These are phyloP conservation scores for Mycosphaerella arachidis DNA, from an alignment of 2,329 filamentous ascomycete species.

Conservation along the genomic window DNA sequence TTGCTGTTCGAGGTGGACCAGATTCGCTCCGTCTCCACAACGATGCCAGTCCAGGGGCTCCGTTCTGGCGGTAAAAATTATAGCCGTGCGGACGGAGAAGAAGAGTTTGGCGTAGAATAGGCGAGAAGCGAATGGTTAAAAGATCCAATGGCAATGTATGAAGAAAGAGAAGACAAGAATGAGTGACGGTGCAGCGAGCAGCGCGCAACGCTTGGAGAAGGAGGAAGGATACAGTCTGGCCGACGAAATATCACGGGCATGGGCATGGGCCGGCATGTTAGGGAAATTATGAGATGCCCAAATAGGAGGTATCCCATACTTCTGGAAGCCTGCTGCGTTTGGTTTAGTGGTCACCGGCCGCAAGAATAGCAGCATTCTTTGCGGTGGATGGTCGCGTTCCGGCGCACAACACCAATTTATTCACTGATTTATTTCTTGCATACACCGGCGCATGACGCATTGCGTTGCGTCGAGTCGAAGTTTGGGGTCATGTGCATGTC, in stretches of 20 bases:
- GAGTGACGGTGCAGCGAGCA: conserved; percentile 22
- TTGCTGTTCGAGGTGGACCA: not conserved
- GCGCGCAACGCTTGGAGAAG: conserved; percentile 24
- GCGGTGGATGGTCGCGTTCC: not conserved
- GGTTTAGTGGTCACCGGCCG: conserved; percentile 8
- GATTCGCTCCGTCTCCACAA: not conserved
- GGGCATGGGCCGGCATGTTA: conserved; percentile 22
- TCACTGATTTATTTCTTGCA: too few relatives aligned
- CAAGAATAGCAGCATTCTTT: not conserved
- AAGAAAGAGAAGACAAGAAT: conserved; percentile 21
- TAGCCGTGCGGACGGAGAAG: conserved; percentile 9
- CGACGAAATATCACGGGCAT: conserved; percentile 25
- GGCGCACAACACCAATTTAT: not conserved
- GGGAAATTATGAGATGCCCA: conserved; percentile 18
- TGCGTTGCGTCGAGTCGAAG: not conserved
- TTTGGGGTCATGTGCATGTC: not conserved
- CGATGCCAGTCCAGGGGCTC: not conserved
- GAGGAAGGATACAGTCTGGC: conserved; percentile 18
- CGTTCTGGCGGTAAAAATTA: conserved; percentile 7
- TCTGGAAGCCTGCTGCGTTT: conserved; percentile 15
- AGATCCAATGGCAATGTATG: conserved; percentile 16
- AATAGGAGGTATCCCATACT: conserved; percentile 17
- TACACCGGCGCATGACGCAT: not conserved
- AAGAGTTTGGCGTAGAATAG: conserved; percentile 5
- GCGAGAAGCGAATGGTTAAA: conserved; percentile 13